Conservation (phyloP, 2,329 filamentous ascomycete genomes). For the Talaromyces atroroseus region DNA sequence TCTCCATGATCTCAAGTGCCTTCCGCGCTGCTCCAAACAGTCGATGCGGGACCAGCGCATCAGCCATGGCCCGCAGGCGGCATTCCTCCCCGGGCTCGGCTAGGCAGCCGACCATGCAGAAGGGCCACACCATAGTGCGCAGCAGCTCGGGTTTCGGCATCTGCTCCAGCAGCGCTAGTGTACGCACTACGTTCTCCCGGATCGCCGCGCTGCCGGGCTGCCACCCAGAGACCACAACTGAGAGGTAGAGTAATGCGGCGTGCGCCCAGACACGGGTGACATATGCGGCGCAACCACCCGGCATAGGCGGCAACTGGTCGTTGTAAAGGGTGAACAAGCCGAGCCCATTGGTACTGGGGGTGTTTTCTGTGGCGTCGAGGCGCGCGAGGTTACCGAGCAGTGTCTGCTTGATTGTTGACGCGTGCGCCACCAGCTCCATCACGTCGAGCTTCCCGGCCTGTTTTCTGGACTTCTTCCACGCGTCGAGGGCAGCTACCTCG, state of each 20-base stretch:
- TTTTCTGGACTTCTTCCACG: conserved; percentile 49
- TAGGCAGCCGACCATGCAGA: conserved; percentile 26
- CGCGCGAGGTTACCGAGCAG: background rate
- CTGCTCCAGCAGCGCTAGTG: background rate
- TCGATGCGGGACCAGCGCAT: conserved; percentile 15
- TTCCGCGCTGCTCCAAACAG: conserved; percentile 22
- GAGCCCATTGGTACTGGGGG: background rate
- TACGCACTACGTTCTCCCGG: background rate
- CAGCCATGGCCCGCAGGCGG: conserved; percentile 19
- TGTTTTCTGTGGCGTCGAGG: background rate
- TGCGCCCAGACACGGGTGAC: conserved; percentile 2
- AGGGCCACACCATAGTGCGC: conserved; percentile 27
- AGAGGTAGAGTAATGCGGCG: conserved; percentile 3
- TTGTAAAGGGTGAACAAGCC: background rate
- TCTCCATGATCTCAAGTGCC: conserved; percentile 32
- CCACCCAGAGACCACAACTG: conserved; percentile 2
- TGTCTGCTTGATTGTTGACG: background rate
- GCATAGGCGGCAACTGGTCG: conserved; percentile 1
- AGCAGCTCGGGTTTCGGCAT: conserved; percentile 19
- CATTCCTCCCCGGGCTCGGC: conserved; percentile 16
- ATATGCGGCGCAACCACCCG: background rate
- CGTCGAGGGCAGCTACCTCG: conserved; percentile 49
- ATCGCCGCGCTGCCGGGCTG: background rate
- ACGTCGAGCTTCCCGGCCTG: background rate
- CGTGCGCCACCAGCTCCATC: conserved; percentile 1